These are phyloP conservation scores for Gynochthodes officinalis DNA, from an alignment of 257 asterid species.

Conservation along the genomic window DNA sequence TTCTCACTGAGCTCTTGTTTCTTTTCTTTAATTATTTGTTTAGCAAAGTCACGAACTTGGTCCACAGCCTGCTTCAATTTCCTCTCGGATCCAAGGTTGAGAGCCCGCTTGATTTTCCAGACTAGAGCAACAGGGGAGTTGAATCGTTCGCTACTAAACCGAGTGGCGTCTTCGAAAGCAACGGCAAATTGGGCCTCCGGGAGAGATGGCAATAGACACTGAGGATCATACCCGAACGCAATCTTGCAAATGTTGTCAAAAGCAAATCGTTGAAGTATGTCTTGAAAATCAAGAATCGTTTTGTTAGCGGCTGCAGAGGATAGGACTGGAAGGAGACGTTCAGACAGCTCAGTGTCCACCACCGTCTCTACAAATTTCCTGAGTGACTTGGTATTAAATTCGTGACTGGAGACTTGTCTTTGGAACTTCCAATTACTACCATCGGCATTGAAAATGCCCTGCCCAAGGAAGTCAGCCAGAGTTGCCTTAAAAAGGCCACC, in stretches of 20 bases:
- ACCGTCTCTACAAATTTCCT: conserved; percentile 50
- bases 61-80: conserved; percentile 19
- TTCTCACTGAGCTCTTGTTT: conserved; percentile 26
- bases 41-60: conserved; percentile 45
- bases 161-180: conserved; percentile 44
- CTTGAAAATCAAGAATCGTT: conserved; percentile 48
- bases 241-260: conserved; percentile 64
- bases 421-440: conserved; percentile 58
- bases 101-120: conserved; percentile 45
- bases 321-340: conserved; percentile 49
- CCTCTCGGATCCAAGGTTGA: conserved; percentile 49
- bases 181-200: conserved; percentile 46
- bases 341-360: conserved; percentile 45
- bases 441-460: conserved; percentile 62
- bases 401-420: conserved; percentile 56
- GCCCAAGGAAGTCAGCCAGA: conserved; percentile 54
- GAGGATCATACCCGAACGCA: conserved; percentile 70
- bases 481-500: conserved; percentile 30
- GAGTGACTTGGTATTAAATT: conserved; percentile 54
- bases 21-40: conserved; percentile 34
- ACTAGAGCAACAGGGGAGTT: conserved; percentile 25
- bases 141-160: conserved; percentile 33
- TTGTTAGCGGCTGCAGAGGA: conserved; percentile 8
- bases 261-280: conserved; percentile 58
- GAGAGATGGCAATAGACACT: conserved; percentile 36